Percentiles rank a stretch among this genome's conserved stretches.
phyloP scores from a whole-genome alignment of 1,139 yeast species.

The Yamadazyma triangularis region DNA sequence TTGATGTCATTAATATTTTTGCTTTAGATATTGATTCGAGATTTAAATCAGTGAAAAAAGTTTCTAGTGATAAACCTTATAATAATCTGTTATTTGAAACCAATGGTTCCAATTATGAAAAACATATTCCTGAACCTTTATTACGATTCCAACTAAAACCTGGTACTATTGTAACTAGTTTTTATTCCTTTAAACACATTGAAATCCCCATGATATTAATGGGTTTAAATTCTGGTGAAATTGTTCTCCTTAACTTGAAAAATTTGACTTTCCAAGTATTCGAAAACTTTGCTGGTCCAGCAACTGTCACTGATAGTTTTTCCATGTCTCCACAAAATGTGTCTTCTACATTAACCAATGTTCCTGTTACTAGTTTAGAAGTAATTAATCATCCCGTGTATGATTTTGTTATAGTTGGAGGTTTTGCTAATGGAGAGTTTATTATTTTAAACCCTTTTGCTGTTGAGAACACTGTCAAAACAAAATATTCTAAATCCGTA shows the following conservation, averaged over 20 bases:
- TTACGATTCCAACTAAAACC: slow-evolving; percentile 28
- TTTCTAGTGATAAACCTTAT: slow-evolving; percentile 19
- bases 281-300: slow-evolving; percentile 14
- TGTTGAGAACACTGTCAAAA: slow-evolving; percentile 5
- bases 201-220: slow-evolving; percentile 25
- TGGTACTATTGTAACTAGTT: slow-evolving; percentile 23
- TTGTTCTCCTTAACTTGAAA: slow-evolving; percentile 25
- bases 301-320: slow-evolving; percentile 6
- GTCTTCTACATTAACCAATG: slow-evolving; percentile 11
- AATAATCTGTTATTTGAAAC: slow-evolving; percentile 13
- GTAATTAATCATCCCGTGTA: slow-evolving; percentile 26
- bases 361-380: slow-evolving; percentile 30
- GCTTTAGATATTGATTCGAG: slow-evolving; percentile 23
- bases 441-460: slow-evolving; percentile 29
- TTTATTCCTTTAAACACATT: slow-evolving; percentile 21
- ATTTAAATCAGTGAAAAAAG: slow-evolving; percentile 19
- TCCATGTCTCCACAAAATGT: slow-evolving; percentile 8
- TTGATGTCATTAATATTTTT: slow-evolving; percentile 34
- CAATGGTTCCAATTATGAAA: slow-evolving; percentile 14
- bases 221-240: slow-evolving; percentile 37
- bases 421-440: slow-evolving; percentile 41
- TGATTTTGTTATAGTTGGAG: slow-evolving; percentile 32
- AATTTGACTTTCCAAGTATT: slow-evolving; percentile 25
- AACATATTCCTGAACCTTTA: slow-evolving; percentile 29
- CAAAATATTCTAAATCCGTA: slow-evolving; percentile 22